Base-by-base conservation (phyloP, 768 basidiomycete species). In the Suillus fuscotomentosus region DNA sequence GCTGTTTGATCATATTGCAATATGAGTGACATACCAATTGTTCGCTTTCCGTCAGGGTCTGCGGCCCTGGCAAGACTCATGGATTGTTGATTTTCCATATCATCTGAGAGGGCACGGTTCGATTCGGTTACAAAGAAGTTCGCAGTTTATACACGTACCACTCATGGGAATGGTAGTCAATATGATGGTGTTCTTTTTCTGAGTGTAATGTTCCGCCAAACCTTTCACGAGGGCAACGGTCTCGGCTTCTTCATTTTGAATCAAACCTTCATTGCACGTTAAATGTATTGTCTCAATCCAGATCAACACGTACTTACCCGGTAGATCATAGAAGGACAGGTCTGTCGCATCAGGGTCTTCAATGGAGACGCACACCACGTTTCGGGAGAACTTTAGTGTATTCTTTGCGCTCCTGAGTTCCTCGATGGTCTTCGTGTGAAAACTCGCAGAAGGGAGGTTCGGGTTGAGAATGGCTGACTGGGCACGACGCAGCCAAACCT, bases 41-140 rank as follows among this genome's bases (percentile, higher is more conserved):
- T 88, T 7, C 86, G 76, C 20, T 68, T 66, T 3, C 86, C 84
- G 0, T 76, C 66, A 0, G 80, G 79, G 68, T 87, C 86, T 45
- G 70, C 80, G 42, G 80, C 70, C 2, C 72, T 72, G 1, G 86
- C 86, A 3, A 87, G 77, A 1, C 76, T 73, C 13, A 81, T 75
- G 0, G 87, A 86, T 61, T 81, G 82, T 68, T 86, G 86, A 67
- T 86, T 88, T 66, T 87, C 82, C 60, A 85, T 82, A 63, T 88
- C 87, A 60, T 85, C 86, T 87, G 22, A 7, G 17, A 41, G 31
- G 8, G 17, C 31, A 27, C 27, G 27, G 27, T 2, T 57, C 1
- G 27, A 27, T 6, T 59, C 11, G 6, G 17, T 20, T 11, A 5
- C 42, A n/a, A 13, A 13, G 2, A 2, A 42, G 42, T 59, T 59